These are phyloP conservation scores for Eucalyptus sideroxylon DNA, from an alignment of 345 rosid species.

Conservation along the genomic window DNA sequence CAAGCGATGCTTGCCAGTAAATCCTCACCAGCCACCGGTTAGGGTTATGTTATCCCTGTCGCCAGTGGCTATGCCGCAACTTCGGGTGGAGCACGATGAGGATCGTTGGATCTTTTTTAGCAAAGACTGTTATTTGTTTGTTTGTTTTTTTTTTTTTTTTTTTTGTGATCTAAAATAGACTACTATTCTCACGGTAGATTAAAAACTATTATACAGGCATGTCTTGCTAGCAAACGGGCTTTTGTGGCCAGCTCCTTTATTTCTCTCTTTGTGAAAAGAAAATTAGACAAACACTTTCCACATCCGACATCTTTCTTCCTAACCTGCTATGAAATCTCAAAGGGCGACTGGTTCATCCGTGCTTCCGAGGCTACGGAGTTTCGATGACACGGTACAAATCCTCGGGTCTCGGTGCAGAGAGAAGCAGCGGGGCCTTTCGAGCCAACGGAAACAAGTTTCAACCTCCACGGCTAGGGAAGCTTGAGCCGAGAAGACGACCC, in stretches of 20 bases:
- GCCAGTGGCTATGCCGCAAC: not conserved
- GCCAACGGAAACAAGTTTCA: not conserved
- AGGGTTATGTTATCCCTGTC: fast-evolving
- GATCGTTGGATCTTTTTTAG: not conserved
- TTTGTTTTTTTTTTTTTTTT: too few relatives aligned
- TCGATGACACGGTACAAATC: not conserved
- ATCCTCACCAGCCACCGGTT: too few relatives aligned
- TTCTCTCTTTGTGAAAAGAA: not conserved
- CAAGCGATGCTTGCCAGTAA: too few relatives aligned
- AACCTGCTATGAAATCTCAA: too few relatives aligned
- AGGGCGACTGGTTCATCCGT: not conserved
- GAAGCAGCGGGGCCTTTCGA: not conserved
- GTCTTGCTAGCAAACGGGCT: too few relatives aligned
- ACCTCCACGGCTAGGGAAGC: not conserved
- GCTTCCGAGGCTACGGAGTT: not conserved
- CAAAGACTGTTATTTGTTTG: too few relatives aligned
- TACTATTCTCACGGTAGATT: too few relatives aligned
- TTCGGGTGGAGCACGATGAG: not conserved
- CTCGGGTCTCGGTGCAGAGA: not conserved
- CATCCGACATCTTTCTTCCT: too few relatives aligned
- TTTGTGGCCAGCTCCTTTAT: too few relatives aligned
- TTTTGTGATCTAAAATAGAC: too few relatives aligned
- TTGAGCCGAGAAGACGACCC: not conserved
- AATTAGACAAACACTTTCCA: not conserved
- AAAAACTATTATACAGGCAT: fast-evolving